A percentile compares a stretch with the other conserved stretches of the same genome.
These are phyloP conservation scores for Naumovozyma castellii DNA, from an alignment of 805 yeast genomes.

Conservation along the genomic window DNA sequence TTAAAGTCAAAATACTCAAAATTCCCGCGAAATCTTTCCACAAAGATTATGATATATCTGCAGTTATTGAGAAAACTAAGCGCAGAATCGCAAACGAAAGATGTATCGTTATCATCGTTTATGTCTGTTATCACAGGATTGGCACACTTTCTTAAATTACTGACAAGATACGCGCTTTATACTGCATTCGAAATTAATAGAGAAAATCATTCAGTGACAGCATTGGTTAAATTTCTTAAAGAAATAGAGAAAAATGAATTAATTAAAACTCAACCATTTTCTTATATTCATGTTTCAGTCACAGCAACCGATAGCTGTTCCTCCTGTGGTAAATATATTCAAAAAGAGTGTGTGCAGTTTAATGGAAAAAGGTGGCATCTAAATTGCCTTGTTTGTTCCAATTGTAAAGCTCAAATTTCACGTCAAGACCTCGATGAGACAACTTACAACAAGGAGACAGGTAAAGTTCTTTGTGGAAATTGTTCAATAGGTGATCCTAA, in stretches of 20 bases:
- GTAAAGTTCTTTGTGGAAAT: conserved; percentile 45
- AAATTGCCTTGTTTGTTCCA: conserved; percentile 58
- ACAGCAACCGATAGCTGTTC: conserved; percentile 71
- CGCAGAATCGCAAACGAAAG: conserved; percentile 25
- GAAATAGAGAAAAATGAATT: conserved; percentile 41
- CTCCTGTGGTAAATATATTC: conserved; percentile 65
- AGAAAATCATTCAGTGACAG: conserved; percentile 44
- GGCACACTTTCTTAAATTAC: conserved; percentile 83
- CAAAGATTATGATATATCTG: conserved; percentile 81
- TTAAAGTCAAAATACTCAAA: conserved; percentile 31
- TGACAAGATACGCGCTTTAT: conserved; percentile 71
- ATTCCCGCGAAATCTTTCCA: conserved; percentile 72
- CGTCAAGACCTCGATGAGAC: conserved; percentile 37
- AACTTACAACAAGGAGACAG: conserved; percentile 33
- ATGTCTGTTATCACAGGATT: conserved; percentile 78
- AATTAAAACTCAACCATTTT: conserved; percentile 29
- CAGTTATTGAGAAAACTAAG: conserved; percentile 64
- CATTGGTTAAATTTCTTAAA: conserved; percentile 53
- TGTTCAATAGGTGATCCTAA: conserved; percentile 49
- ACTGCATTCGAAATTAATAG: conserved; percentile 65
- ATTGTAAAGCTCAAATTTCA: conserved; percentile 40
- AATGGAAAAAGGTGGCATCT: conserved; percentile 72
- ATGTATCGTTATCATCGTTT: conserved; percentile 43
- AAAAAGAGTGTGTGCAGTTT: conserved; percentile 64
- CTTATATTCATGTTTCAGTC: conserved; percentile 39